phyloP scores from a whole-genome alignment of 1,284 basidiomycete genomes.

The Cryptococcus sp. region DNA sequence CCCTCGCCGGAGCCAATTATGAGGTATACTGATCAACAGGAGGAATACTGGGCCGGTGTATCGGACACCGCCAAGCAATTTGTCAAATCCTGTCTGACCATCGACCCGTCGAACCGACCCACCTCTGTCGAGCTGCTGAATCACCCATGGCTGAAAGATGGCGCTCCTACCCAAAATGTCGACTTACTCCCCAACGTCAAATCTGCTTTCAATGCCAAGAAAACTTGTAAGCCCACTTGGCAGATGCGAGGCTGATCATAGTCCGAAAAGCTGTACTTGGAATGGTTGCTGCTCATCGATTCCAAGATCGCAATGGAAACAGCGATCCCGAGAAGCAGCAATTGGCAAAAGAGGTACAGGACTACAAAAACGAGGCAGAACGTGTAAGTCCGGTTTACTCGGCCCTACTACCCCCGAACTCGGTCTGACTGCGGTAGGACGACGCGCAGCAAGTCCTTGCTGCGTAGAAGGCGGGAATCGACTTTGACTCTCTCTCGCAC shows the following conservation, averaged over 20 bases:
- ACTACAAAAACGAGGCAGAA: conserved; percentile 77
- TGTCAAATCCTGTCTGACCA: conserved; percentile 72
- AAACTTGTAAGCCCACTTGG: conserved; percentile 61
- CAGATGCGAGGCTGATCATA: conserved; percentile 33
- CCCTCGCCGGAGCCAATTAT: neutral
- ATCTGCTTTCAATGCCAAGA: conserved; percentile 80
- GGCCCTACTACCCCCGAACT: neutral
- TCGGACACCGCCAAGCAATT: conserved; percentile 77
- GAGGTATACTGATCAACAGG: conserved; percentile 26
- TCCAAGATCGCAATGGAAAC: conserved; percentile 55
- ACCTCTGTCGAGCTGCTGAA: conserved; percentile 67
- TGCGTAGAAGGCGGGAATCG: too few species aligned
- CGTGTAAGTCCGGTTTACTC: conserved; percentile 48
- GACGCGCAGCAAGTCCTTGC: neutral
- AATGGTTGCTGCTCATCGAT: conserved; percentile 76
- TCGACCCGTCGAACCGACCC: conserved; percentile 71
- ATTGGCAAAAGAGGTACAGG: conserved; percentile 61
- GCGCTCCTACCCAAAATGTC: conserved; percentile 57
- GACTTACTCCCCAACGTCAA: conserved; percentile 83
- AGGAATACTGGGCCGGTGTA: conserved; percentile 81
- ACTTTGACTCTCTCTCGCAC: too few species aligned
- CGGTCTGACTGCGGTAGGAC: neutral
- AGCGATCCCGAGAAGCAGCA: conserved; percentile 52
- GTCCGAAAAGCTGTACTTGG: conserved; percentile 82
- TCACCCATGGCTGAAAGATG: conserved; percentile 68